Percentiles rank a stretch among this genome's conserved stretches.
Evolutionary conservation across 1,284 basidiomycete species (phyloP).

Genomic region (Moesziomyces aphidis): DNA sequence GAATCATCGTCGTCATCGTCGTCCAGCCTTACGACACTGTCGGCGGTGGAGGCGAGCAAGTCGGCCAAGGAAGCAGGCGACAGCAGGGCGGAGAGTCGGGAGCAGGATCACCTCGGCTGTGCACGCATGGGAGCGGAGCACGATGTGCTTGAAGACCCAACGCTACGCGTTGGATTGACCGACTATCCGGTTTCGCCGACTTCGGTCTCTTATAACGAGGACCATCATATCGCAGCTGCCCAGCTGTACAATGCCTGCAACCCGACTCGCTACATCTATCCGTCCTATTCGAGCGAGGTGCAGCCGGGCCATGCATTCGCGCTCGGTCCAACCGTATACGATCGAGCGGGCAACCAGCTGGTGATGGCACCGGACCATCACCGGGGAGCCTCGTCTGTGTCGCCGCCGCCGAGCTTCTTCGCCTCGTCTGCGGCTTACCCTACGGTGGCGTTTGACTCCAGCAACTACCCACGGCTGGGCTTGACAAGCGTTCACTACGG

Average conservation of each 20-base stretch:
- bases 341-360: slow-evolving; percentile 6
- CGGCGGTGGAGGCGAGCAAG: neutral
- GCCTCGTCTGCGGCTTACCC: slow-evolving; percentile 2
- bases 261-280: slow-evolving; percentile 12
- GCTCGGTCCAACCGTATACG: slow-evolving; percentile 7
- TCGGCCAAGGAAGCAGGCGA: slow-evolving; percentile 1
- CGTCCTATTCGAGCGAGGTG: slow-evolving; percentile 9
- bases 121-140: slow-evolving; percentile 3
- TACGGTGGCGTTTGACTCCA: slow-evolving; percentile 5
- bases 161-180: slow-evolving; percentile 28
- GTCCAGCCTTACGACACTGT: neutral
- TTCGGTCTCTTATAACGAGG: slow-evolving; percentile 24
- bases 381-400: slow-evolving; percentile 16
- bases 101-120: slow-evolving; percentile 7
- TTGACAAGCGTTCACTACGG: neutral
- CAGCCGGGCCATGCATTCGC: slow-evolving; percentile 4
- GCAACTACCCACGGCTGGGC: neutral
- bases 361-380: slow-evolving; percentile 12
- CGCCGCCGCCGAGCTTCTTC: slow-evolving; percentile 27
- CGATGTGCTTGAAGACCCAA: slow-evolving; percentile 28
- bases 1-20: slow-evolving; percentile 1
- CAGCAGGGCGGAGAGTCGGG: slow-evolving; percentile 3
- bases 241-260: slow-evolving; percentile 35
- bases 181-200: slow-evolving; percentile 19
- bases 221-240: slow-evolving; percentile 37